Percentiles rank a stretch among this genome's conserved stretches.
Evolutionary conservation across 2,329 filamentous ascomycete species (phyloP).

Genomic region (Alternaria brassicae): DNA sequence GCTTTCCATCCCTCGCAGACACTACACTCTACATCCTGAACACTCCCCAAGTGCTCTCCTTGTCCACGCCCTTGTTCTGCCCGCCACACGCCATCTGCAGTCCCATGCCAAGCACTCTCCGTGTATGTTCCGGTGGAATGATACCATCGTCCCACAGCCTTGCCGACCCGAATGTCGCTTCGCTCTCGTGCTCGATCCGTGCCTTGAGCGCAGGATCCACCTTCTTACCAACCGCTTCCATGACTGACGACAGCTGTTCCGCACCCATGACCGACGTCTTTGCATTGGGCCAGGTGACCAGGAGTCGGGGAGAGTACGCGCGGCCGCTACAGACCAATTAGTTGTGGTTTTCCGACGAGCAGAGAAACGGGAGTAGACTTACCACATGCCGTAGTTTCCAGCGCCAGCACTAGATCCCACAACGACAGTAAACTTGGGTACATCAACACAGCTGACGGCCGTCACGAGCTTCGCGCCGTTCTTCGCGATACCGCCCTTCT

Average conservation of each 20-base stretch:
- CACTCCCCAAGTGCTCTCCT: constrained; percentile 49
- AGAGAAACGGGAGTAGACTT: constrained; percentile 42
- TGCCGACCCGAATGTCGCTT: constrained; percentile 86
- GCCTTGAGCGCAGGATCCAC: constrained; percentile 81
- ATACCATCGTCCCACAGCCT: constrained; percentile 77
- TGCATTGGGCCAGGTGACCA: constrained; percentile 99
- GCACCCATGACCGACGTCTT: constrained; percentile 95
- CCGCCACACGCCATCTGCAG: constrained; percentile 56
- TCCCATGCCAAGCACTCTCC: constrained; percentile 58
- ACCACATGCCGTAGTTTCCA: constrained; percentile 98
- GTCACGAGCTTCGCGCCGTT: constrained; percentile 97
- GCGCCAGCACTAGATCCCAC: constrained; percentile 93
- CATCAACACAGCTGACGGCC: constrained; percentile 89
- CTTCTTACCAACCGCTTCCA: constrained; percentile 89
- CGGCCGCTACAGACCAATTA: constrained; percentile 65
- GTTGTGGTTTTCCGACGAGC: background rate
- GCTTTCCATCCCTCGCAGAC: background rate
- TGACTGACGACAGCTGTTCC: constrained; percentile 89
- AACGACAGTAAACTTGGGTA: constrained; percentile 96
- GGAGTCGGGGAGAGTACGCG: constrained; percentile 86
- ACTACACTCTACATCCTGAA: constrained; percentile 48
- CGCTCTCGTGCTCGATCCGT: constrained; percentile 88
- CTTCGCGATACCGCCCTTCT: constrained; percentile 95
- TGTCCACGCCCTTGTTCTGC: constrained; percentile 41
- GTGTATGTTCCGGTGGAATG: constrained; percentile 59